Percentiles rank a stretch among this genome's conserved stretches.
Evolutionary conservation across 768 basidiomycete species (phyloP).

Genomic region (Strobilomyces dryophilus): DNA sequence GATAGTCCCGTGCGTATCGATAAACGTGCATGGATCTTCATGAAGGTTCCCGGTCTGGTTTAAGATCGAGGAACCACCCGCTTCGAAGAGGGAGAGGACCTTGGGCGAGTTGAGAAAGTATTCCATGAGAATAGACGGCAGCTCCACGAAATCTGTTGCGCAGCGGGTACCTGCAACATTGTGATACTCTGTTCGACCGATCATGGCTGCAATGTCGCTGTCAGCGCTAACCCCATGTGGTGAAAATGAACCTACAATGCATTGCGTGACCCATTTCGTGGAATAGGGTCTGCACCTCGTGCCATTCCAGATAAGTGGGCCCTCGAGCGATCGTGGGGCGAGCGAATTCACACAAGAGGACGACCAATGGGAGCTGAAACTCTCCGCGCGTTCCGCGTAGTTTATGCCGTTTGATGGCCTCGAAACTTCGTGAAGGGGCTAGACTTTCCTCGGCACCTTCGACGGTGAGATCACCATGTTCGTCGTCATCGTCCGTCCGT

Average conservation of each 20-base stretch:
- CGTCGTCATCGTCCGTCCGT: constrained; percentile 88
- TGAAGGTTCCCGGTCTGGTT: constrained; percentile 61
- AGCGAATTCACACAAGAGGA: constrained; percentile 84
- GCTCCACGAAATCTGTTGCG: constrained; percentile 96
- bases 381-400: constrained; percentile 62
- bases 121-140: constrained; percentile 98
- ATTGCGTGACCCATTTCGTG: constrained; percentile 99
- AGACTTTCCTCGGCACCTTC: constrained; percentile 39
- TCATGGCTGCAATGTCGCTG: constrained; percentile 68
- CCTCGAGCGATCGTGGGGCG: constrained; percentile 56
- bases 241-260: constrained; percentile 73
- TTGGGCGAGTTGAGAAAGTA: constrained; percentile 85
- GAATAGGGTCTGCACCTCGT: constrained; percentile 90
- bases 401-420: constrained; percentile 54
- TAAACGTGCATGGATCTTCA: constrained; percentile 70
- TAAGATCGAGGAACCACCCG: constrained; percentile 41
- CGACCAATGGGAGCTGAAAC: constrained; percentile 89
- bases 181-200: constrained; percentile 94
- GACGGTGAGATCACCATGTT: constrained; percentile 50
- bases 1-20: constrained; percentile 91
- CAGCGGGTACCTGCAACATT: constrained; percentile 97
- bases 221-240: constrained; percentile 1
- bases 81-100: constrained; percentile 77
- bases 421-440: constrained; percentile 56
- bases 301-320: constrained; percentile 80